Conservation (phyloP, 2,329 filamentous ascomycete genomes). For the Aspergillus neotritici region DNA sequence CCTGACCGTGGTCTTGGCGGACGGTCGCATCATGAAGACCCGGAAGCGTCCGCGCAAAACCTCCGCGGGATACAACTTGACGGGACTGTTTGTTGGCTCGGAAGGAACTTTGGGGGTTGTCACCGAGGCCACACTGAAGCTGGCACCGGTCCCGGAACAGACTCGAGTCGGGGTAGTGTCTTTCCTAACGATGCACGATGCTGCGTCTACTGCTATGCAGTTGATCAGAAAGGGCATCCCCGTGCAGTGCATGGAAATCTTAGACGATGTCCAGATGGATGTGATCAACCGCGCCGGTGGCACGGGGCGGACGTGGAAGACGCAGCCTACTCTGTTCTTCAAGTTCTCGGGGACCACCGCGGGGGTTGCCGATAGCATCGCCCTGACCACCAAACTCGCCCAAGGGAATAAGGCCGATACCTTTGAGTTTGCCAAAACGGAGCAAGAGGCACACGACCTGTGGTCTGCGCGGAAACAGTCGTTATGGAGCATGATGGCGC, state of each 20-base stretch:
- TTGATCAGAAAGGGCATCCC: conserved; percentile 61
- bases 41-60: conserved; percentile 61
- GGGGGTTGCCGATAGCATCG: conserved; percentile 72
- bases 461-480: conserved; percentile 59
- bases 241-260: conserved; percentile 61
- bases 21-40: conserved; percentile 65
- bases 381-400: conserved; percentile 62
- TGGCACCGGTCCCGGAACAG: conserved; percentile 58
- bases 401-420: conserved; percentile 52
- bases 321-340: conserved; percentile 40
- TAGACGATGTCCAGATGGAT: conserved; percentile 59
- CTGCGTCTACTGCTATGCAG: conserved; percentile 58
- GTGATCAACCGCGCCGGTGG: conserved; percentile 62
- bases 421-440: conserved; percentile 53
- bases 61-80: conserved; percentile 67
- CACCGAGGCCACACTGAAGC: conserved; percentile 64
- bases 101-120: conserved; percentile 68
- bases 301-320: conserved; percentile 46
- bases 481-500: conserved; percentile 56
- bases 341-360: conserved; percentile 69
- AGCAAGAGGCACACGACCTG: conserved; percentile 50
- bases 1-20: conserved; percentile 64
- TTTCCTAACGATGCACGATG: conserved; percentile 55
- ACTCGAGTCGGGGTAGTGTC: conserved; percentile 61
- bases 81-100: conserved; percentile 61